phyloP scores from a whole-genome alignment of 2,329 filamentous ascomycete species.

The Alternaria sp. region DNA sequence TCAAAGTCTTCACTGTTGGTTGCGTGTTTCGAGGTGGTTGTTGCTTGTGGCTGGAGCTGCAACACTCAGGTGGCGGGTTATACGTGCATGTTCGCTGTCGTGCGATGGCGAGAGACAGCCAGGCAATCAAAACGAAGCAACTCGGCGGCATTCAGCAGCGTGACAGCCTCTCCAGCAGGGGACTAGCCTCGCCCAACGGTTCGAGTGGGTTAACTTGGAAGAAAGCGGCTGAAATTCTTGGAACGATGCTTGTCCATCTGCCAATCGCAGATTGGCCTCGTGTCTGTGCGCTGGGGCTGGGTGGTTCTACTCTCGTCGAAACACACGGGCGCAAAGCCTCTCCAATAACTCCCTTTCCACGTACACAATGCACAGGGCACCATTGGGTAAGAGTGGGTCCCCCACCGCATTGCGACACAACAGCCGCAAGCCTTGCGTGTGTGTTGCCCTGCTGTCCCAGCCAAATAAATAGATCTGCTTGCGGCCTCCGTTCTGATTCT shows the following conservation, averaged over 20 bases:
- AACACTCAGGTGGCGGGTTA: neutral
- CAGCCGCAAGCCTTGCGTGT: conserved; percentile 12
- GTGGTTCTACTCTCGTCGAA: conserved; percentile 8
- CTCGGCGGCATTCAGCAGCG: conserved; percentile 10
- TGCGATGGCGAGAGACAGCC: neutral
- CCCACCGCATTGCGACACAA: conserved; percentile 14
- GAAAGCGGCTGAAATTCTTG: conserved; percentile 19
- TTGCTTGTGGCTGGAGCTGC: neutral
- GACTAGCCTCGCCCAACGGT: conserved; percentile 16
- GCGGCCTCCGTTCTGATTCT: conserved; percentile 12
- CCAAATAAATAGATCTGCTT: conserved; percentile 24
- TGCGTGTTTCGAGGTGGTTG: neutral
- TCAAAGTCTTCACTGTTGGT: conserved; percentile 1
- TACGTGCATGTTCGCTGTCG: neutral
- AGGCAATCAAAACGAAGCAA: conserved; percentile 9
- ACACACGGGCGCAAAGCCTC: conserved; percentile 21
- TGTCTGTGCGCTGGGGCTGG: conserved; percentile 20
- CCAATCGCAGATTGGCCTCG: conserved; percentile 9
- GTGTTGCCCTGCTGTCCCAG: conserved; percentile 7
- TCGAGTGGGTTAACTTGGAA: conserved; percentile 13
- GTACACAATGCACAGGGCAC: conserved; percentile 4
- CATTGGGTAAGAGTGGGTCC: conserved; percentile 4
- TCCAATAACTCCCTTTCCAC: conserved; percentile 6
- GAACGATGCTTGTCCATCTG: conserved; percentile 27
- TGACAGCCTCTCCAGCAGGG: neutral